phyloP scores from a whole-genome alignment of 192 early-diverging fungal genomes.

The Geosiphon pyriformis region DNA sequence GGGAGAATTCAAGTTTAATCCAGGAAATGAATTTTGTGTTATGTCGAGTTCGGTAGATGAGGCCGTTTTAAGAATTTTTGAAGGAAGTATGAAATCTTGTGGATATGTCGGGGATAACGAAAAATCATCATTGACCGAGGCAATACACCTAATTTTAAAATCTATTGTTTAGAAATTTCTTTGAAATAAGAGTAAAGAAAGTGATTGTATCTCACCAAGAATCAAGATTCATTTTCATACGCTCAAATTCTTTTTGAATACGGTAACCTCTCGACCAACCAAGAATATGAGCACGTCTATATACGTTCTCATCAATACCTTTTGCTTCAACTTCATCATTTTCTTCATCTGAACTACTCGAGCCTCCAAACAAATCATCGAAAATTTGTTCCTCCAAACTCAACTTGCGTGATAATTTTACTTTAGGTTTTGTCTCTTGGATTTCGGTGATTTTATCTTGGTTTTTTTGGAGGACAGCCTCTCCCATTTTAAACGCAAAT shows the following conservation, averaged over 20 bases:
- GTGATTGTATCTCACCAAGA: constrained; percentile 23
- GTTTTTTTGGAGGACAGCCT: not conserved
- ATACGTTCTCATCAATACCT: constrained; percentile 10
- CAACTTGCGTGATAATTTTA: not conserved
- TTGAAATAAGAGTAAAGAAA: not conserved
- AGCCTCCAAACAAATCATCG: constrained; percentile 7
- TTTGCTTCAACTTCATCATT: constrained; percentile 6
- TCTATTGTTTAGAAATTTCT: not conserved
- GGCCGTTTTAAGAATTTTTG: constrained; percentile 19
- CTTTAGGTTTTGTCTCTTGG: not conserved
- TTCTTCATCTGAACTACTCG: constrained; percentile 14
- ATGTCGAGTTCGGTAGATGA: not conserved
- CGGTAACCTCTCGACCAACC: constrained; percentile 38
- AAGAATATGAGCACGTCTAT: constrained; percentile 1
- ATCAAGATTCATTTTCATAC: constrained; percentile 27
- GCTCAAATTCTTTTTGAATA: constrained; percentile 31
- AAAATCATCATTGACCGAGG: constrained; percentile 30
- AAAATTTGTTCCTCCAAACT: constrained; percentile 6
- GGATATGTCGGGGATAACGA: constrained; percentile 38
- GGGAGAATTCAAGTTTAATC: not conserved
- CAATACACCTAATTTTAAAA: constrained; percentile 27
- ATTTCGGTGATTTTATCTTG: not conserved
- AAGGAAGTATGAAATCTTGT: constrained; percentile 34
- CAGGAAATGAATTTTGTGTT: not conserved
- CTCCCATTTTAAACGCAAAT: constrained; percentile 22